A percentile compares a stretch with the other conserved stretches of the same genome.
Evolutionary conservation across 2,329 filamentous ascomycete genomes (phyloP).

Genomic region (Elsinoe fawcettii): DNA sequence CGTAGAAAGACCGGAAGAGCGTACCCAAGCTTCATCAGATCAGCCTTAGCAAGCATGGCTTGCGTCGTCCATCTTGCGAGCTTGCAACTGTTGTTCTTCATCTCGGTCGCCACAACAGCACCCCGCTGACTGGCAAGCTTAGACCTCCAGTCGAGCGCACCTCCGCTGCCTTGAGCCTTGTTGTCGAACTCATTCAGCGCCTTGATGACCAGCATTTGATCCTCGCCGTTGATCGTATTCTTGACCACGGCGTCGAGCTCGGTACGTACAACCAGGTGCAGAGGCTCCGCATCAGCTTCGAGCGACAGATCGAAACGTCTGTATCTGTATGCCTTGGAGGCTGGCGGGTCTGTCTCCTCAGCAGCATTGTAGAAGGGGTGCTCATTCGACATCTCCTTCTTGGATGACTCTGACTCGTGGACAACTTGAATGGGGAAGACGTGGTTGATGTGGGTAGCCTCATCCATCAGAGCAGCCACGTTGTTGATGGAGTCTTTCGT

Average conservation of each 20-base stretch:
- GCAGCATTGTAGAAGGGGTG: conserved; percentile 97
- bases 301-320: conserved; percentile 91
- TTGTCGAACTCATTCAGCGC: conserved; percentile 98
- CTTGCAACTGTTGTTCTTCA: conserved; percentile 99
- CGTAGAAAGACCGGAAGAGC: conserved; percentile 29
- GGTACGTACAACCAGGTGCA: conserved; percentile 87
- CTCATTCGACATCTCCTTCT: conserved; percentile 75
- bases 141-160: conserved; percentile 91
- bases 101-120: conserved; percentile 96
- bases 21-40: conserved; percentile 95
- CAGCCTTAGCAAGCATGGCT: conserved; percentile 92
- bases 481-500: conserved; percentile 94
- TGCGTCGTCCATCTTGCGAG: conserved; percentile 96
- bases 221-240: conserved; percentile 84
- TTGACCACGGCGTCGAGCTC: conserved; percentile 94
- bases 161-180: conserved; percentile 92
- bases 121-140: conserved; percentile 92
- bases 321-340: conserved; percentile 98
- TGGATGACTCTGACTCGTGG: conserved; percentile 66
- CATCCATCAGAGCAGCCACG: conserved; percentile 83
- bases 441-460: conserved; percentile 99
- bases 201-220: conserved; percentile 87
- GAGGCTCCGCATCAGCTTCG: conserved; percentile 81
- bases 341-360: conserved; percentile 87
- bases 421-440: conserved; percentile 98